These are phyloP conservation scores for Claviceps pazoutovae DNA, from an alignment of 2,329 filamentous ascomycete genomes.

Conservation along the genomic window DNA sequence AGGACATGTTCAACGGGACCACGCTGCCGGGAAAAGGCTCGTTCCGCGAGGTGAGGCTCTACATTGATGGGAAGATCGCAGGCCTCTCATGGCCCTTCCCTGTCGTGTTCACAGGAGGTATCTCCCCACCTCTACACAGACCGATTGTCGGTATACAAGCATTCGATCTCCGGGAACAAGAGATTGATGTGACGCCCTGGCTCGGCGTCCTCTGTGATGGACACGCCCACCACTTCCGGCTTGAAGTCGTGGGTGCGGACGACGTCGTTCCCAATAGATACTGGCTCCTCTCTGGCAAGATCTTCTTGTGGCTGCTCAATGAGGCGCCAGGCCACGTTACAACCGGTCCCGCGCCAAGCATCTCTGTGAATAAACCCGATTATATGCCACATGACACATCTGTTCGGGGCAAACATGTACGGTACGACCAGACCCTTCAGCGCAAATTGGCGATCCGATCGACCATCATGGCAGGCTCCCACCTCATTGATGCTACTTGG, in stretches of 20 bases:
- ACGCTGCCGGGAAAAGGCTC: slow-evolving; percentile 54
- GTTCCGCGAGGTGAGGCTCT: slow-evolving; percentile 65
- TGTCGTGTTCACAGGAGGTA: slow-evolving; percentile 67
- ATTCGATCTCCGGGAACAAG: slow-evolving; percentile 65
- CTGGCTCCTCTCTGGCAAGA: slow-evolving; percentile 67
- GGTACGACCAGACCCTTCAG: slow-evolving; percentile 35
- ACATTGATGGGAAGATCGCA: slow-evolving; percentile 58
- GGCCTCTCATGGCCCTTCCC: slow-evolving; percentile 74
- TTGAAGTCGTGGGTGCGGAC: slow-evolving; percentile 51
- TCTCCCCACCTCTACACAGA: slow-evolving; percentile 63
- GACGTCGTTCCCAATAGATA: slow-evolving; percentile 32
- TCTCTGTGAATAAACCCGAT: background rate
- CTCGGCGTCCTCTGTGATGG: slow-evolving; percentile 56
- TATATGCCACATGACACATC: background rate
- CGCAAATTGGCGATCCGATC: slow-evolving; percentile 46
- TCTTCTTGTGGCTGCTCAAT: slow-evolving; percentile 67
- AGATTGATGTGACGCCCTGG: slow-evolving; percentile 72
- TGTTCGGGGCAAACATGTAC: background rate
- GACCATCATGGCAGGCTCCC: slow-evolving; percentile 25
- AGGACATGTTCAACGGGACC: slow-evolving; percentile 40
- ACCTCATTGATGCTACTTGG: slow-evolving; percentile 28
- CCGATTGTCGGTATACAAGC: slow-evolving; percentile 67
- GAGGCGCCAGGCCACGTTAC: slow-evolving; percentile 29
- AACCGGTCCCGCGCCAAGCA: slow-evolving; percentile 11
- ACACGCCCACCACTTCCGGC: slow-evolving; percentile 48